Evolutionary conservation across 352 stramenopile genomes (phyloP), one percentile per base, ranked within the genome.

Genomic region (Phytophthora podocarpi): DNA sequence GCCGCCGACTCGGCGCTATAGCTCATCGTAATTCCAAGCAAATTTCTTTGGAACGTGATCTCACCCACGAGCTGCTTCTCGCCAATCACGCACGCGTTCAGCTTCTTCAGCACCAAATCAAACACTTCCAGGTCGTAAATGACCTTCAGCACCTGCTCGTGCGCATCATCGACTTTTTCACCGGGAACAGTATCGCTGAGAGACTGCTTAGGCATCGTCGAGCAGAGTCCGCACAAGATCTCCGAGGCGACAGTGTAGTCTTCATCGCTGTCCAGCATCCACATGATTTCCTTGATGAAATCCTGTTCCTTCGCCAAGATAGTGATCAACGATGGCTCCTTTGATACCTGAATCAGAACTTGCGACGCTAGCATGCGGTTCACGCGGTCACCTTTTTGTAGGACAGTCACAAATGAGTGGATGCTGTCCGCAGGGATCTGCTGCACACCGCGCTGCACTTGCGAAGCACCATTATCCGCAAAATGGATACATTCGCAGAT

Each of bases 401-500:
- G 18, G 9, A 90, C 74, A 3, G 59, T 72, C 3, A 93, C 75
- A 43, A 93, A 90, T 3, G 70, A 91, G 34, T 72, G 53, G 26
- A 91, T 87, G 2, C 74, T 80, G 4, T 47, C 58, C 0, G 80
- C 42, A 37, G 82, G 81, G 36, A 93, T 82, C 47, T 87, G 77
- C 21, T 78, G 58, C 6, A 86, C 67, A 9, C 69, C 70, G 10
- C 78, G 79, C 16, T 71, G 41, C 11, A 67, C 36, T 50, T 69
- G 59, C 26, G 61, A 67, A 50, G 61, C 42, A 6, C 72, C 68
- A 46, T 49, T 59, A 50, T 90, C 80, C 1, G 75, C 56, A 13
- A 90, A 67, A 26, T 90, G 76, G 20, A 94, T 77, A 32, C 81
- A 92, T 41, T 92, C 82, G 37, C 76, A 91, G 11, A 94, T 79